Conservation (phyloP, 2,329 filamentous ascomycete genomes). For the Penicillium sumatraense region DNA sequence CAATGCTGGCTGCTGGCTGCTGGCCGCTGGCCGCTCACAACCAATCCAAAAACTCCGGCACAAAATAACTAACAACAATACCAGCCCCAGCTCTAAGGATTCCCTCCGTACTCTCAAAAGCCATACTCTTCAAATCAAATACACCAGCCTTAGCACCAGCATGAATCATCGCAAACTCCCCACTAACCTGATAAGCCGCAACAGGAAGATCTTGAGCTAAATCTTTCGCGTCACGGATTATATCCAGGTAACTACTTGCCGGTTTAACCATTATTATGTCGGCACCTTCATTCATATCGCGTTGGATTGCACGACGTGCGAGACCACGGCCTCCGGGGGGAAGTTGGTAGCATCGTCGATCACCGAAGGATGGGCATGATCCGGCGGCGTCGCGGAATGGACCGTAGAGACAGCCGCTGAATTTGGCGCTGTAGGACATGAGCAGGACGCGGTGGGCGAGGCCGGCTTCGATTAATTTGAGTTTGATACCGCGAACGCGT, state of each 20-base stretch:
- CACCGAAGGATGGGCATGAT: constrained; percentile 87
- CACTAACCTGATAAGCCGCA: constrained; percentile 95
- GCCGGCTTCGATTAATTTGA: constrained; percentile 94
- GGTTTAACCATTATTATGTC: constrained; percentile 99
- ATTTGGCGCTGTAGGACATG: constrained; percentile 99
- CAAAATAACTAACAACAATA: constrained; percentile 94
- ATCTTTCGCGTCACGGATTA: constrained; percentile 96
- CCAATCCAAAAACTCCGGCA: constrained; percentile 75
- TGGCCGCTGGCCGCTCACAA: constrained; percentile 40
- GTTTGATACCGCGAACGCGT: constrained; percentile 94
- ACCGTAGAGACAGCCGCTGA: constrained; percentile 93
- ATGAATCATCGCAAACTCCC: constrained; percentile 98
- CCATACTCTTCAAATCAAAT: constrained; percentile 93
- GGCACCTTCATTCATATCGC: constrained; percentile 91
- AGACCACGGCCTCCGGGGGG: constrained; percentile 90
- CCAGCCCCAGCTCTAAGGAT: constrained; percentile 91
- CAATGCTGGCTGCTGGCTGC: no score
- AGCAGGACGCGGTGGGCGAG: constrained; percentile 88
- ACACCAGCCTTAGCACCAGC: constrained; percentile 94
- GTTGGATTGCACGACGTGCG: constrained; percentile 83
- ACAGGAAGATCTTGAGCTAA: constrained; percentile 89
- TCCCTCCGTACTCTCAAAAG: constrained; percentile 90
- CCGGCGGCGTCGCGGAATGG: constrained; percentile 97
- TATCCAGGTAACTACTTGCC: constrained; percentile 92
- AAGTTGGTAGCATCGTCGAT: constrained; percentile 95